Evolutionary conservation across 768 basidiomycete genomes (phyloP), one percentile per base, ranked within the genome.

Genomic region (Paxillus involutus): DNA sequence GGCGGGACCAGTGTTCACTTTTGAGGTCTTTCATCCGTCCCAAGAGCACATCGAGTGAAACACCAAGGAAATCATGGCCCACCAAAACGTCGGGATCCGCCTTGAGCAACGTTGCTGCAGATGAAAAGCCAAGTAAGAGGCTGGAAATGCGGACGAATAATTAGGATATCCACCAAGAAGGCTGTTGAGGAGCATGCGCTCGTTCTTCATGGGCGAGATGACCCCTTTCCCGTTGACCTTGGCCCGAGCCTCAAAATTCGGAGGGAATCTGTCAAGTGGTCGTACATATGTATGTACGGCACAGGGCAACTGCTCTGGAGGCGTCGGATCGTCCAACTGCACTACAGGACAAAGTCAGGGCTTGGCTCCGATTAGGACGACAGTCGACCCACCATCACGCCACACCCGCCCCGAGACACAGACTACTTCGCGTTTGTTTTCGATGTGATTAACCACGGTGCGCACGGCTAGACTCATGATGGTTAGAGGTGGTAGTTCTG

Each of bases 61-160:
- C 89, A 5, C 91, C 94, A 5, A 93, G 75, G 69, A 99, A 97
- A 49, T 98, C 94, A 62, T 98, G 94, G 0, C 97, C 95, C 35
- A 99, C 81, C 49, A 98, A 83, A 19, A 98, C 84, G 63, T 99
- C 97, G 0, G 97, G 95, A 63, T 99, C 97, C 17, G 90, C 80
- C 64, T 88, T 89, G 65, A 89, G 81, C 42, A 98, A 79, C 5
- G 85, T 80, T 57, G 82, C 91, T 89, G 59, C 36, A 52, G 30
- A 42, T 19, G 21, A 33, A 32, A 17, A 14, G 35, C 17, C 59
- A 48, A 44, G 56, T 26, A 39, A 17, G 24, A 4, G 26, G 12
- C 5, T 2, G 6, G 8, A 21, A 21, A 17, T 26, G 44, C 30
- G 7, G 5, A 19, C 2, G 17, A 51, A 1, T 3, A n/a, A 37